These are phyloP conservation scores for Amanita brunnescens DNA, from an alignment of 768 basidiomycete genomes.

Conservation along the genomic window DNA sequence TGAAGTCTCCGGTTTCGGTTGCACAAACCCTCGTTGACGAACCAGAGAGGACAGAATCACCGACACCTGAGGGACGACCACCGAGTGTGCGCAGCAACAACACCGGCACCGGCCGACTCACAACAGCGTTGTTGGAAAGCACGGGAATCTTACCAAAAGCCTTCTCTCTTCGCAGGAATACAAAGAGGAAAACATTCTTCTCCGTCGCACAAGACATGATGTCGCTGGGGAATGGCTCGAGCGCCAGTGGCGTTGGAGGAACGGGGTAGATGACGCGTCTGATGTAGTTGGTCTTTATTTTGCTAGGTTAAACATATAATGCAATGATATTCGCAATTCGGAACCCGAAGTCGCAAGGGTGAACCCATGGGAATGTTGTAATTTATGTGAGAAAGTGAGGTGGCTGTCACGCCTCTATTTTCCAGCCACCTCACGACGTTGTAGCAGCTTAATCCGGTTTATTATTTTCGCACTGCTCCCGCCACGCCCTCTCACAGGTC, in stretches of 20 bases:
- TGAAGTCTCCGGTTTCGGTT: background rate
- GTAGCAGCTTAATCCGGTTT: too few species aligned
- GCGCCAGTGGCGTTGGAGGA: background rate
- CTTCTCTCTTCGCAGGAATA: background rate
- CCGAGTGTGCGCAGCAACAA: background rate
- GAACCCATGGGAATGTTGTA: background rate
- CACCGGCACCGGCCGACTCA: background rate
- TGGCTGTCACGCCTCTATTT: too few species aligned
- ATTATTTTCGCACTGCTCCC: too few species aligned
- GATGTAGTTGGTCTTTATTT: background rate
- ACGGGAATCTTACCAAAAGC: background rate
- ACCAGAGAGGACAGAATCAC: background rate
- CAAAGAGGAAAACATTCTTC: conserved; percentile 2
- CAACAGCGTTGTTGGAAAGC: background rate
- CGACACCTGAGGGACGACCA: background rate
- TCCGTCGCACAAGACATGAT: background rate
- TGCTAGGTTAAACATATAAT: background rate
- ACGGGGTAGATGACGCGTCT: background rate
- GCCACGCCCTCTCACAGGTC: too few species aligned
- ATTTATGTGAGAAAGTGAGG: too few species aligned
- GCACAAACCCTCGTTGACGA: background rate
- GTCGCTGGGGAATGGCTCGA: conserved; percentile 2
- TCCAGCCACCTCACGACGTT: too few species aligned
- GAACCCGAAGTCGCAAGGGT: background rate
- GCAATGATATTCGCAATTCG: background rate